Base-by-base conservation (phyloP, 352 stramenopile species). In the Globisporangium alternatum region DNA sequence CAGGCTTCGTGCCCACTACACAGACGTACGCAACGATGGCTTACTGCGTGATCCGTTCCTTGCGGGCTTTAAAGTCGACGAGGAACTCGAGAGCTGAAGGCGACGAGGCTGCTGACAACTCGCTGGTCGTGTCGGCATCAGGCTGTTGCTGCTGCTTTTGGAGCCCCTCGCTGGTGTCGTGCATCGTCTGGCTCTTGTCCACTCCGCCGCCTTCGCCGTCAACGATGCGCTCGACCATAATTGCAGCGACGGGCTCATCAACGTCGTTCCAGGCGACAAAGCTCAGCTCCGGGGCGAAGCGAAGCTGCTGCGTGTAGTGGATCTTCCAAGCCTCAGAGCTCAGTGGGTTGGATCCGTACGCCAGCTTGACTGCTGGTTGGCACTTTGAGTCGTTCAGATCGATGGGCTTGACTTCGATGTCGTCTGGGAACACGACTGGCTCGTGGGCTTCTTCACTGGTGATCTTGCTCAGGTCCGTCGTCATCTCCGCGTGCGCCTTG, bases 1-100 rank as follows among this genome's bases (percentile, higher is more conserved):
- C 15, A 7, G 3, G 6, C 28, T 52, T 48, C 4, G 54, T 60
- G 25, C 35, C 54, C 10, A 60, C 35, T 5, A 12, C 28, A 13
- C 41, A 72, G 15, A 72, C 43, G 49, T 69, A 69, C 37, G 41
- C 62, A 19, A 22, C n/a, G 2, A 37, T 69, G 19, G 28, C 49
- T 21, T 35, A 17, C 21, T 64, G 31, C 17, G 5, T 15, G 13
- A 56, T 64, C 31, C 17, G 21, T 1, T 21, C 41, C 25, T 64
- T 64, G 10, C 47, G 47, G 3, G 48, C n/a, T 6, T 56, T 6
- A 28, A 48, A 56, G 31, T 48, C 31, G 7, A 4, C 1, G 17
- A 44, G 22, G n/a, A 48, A 48, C 28, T 37, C 6, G 12, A 64
- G 31, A n/a, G 6, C 28, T 39, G 25, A 28, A 28, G 25, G 25